Base-by-base conservation (phyloP, 2,329 filamentous ascomycete species). In the Xylogone sp. region DNA sequence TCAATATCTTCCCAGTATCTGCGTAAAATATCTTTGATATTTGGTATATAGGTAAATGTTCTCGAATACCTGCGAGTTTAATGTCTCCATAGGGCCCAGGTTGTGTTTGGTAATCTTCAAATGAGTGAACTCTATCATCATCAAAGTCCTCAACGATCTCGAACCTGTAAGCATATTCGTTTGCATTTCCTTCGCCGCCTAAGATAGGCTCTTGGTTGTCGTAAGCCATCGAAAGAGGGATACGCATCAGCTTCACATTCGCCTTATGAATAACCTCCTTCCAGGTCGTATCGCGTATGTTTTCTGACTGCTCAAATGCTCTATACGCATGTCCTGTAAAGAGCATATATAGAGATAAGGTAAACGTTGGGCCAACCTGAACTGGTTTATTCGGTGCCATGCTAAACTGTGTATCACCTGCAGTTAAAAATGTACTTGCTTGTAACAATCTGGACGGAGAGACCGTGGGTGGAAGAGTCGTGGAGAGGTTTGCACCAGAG, bases 221-320 rank as follows among this genome's bases (percentile, higher is more conserved):
- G n/a, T 39, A 39, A 18, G 34, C 34, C 34, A 39, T 39, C 13
- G 67, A 8, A 12, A 65, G 49, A 53, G 65, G 63, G 34, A 62
- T 53, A 31, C 66, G 57, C 53, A 68, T 52, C 19, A 99, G 75
- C 52, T 91, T 90, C 12, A 97, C 83, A 39, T 85, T 82, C 18
- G 91, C 89, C 68, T 97, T 99, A 72, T 97, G 92, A 54, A 97
- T 86, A 42, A 96, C 91, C 67, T 99, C 93, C 66, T 97, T 94
- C 94, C 94, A 97, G 1, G 92, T 87, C 0, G 90, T 62, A 43
- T 64, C 60, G 48, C 60, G 59, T 39, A 56, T 50, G 34, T 49
- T 57, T 8, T 62, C 58, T 42, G 58, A 51, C 43, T 60, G 56
- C 43, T 59, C 52, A 16, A 62, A 75, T 2, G 76, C 72, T 39